Evolutionary conservation across 805 yeast genomes (phyloP).

Genomic region (Teunomyces stri): DNA sequence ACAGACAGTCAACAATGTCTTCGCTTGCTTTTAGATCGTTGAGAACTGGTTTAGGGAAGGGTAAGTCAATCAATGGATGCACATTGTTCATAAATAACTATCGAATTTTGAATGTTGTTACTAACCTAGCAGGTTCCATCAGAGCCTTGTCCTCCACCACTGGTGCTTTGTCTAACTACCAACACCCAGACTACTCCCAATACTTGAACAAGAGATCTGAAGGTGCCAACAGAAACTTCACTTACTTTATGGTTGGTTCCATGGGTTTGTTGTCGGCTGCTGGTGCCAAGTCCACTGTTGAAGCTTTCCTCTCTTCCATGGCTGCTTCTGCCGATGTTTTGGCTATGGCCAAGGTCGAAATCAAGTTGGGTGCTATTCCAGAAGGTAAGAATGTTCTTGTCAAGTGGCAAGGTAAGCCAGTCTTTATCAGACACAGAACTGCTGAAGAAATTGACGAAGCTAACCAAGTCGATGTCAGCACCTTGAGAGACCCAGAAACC

Average conservation of each 20-base stretch:
- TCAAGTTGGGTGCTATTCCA: conserved; percentile 88
- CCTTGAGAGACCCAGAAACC: conserved; percentile 90
- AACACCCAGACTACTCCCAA: conserved; percentile 86
- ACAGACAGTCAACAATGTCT: conserved; percentile 22
- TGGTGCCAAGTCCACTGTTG: conserved; percentile 94
- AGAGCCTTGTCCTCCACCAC: conserved; percentile 53
- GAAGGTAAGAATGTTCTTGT: conserved; percentile 97
- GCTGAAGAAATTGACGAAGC: conserved; percentile 92
- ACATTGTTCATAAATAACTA: background rate
- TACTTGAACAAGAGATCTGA: conserved; percentile 74
- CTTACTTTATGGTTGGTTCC: conserved; percentile 97
- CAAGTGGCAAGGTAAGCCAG: conserved; percentile 99
- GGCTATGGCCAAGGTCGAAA: conserved; percentile 99
- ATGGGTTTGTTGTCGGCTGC: conserved; percentile 88
- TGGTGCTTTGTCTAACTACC: conserved; percentile 69
- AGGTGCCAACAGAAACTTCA: conserved; percentile 71
- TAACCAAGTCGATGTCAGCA: conserved; percentile 67
- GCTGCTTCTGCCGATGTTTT: conserved; percentile 98
- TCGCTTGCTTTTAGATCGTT: conserved; percentile 47
- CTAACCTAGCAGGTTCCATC: conserved; percentile 24
- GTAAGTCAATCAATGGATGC: conserved; percentile 21
- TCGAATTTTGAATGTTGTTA: background rate
- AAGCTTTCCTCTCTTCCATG: conserved; percentile 87
- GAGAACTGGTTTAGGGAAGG: conserved; percentile 41
- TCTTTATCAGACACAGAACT: conserved; percentile 98